phyloP scores from a whole-genome alignment of 768 basidiomycete species.

The Tricholoma sp. region DNA sequence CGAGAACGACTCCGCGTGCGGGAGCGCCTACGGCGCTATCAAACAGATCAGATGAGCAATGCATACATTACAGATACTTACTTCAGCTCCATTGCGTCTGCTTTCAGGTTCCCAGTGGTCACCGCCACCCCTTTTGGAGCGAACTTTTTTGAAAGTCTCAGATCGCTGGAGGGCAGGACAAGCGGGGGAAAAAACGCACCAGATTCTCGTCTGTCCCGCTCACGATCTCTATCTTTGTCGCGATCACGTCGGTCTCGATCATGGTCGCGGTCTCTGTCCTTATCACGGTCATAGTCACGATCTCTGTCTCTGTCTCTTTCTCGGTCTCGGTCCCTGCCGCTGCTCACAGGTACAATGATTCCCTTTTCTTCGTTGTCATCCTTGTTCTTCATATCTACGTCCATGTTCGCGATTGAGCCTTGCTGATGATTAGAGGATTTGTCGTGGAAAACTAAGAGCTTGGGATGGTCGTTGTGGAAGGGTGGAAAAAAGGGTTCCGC shows the following conservation, averaged over 20 bases:
- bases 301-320: constrained; percentile 42
- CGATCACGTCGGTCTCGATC: constrained; percentile 33
- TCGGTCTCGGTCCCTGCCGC: constrained; percentile 39
- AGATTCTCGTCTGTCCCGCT: constrained; percentile 50
- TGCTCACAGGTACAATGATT: constrained; percentile 31
- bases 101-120: constrained; percentile 83
- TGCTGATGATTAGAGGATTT: background rate
- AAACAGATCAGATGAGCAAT: background rate
- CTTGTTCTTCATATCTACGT: constrained; percentile 78
- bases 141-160: constrained; percentile 18
- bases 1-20: constrained; percentile 65
- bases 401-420: constrained; percentile 39
- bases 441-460: background rate
- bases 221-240: constrained; percentile 45
- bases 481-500: background rate
- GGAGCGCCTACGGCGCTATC: constrained; percentile 64
- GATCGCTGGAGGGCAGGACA: background rate
- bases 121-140: constrained; percentile 41
- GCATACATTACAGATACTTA: constrained; percentile 28
- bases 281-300: constrained; percentile 31
- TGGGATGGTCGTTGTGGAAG: background rate
- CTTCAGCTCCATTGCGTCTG: constrained; percentile 61
- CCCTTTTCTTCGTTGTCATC: constrained; percentile 68
- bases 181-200: constrained; percentile 30
- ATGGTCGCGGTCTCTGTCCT: constrained; percentile 31